Conservation (phyloP, 2,329 filamentous ascomycete genomes). For the Didymella segeticola region DNA sequence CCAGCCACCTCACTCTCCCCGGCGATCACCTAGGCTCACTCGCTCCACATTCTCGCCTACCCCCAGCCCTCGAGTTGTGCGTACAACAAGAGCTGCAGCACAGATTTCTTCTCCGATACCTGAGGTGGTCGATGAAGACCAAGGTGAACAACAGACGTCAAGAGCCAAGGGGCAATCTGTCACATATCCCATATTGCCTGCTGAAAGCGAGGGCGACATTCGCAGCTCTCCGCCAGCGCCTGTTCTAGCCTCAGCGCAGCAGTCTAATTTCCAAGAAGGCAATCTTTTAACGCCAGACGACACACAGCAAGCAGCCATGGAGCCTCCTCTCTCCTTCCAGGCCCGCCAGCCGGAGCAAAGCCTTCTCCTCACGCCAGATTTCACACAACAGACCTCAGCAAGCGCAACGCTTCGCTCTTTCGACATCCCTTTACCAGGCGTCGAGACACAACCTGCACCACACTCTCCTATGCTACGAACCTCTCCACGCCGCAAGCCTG, state of each 20-base stretch:
- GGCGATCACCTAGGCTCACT: slow-evolving; percentile 1
- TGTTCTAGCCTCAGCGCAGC: slow-evolving; percentile 15
- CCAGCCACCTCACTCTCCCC: slow-evolving; percentile 1
- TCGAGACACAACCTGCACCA: slow-evolving; percentile 15
- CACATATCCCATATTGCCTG: neutral
- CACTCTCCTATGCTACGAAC: neutral
- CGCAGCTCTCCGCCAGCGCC: slow-evolving; percentile 20
- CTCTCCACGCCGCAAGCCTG: slow-evolving; percentile 21
- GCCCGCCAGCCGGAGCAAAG: slow-evolving; percentile 28
- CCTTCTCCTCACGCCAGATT: slow-evolving; percentile 47
- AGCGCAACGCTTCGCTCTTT: slow-evolving; percentile 22
- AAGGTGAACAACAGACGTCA: neutral
- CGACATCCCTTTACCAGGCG: slow-evolving; percentile 26
- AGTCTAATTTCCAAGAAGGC: slow-evolving; percentile 22
- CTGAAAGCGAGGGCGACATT: slow-evolving; percentile 19
- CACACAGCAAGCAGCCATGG: slow-evolving; percentile 32
- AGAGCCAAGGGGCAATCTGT: neutral
- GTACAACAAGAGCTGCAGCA: neutral
- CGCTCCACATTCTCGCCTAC: slow-evolving; percentile 7
- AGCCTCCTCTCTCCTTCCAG: slow-evolving; percentile 31
- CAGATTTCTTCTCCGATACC: neutral
- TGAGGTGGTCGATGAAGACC: neutral
- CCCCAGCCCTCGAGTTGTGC: slow-evolving; percentile 3
- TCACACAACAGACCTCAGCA: slow-evolving; percentile 43
- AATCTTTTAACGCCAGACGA: slow-evolving; percentile 35